Conservation (phyloP, 345 rosid genomes). For the Sonneratia caseolaris region DNA sequence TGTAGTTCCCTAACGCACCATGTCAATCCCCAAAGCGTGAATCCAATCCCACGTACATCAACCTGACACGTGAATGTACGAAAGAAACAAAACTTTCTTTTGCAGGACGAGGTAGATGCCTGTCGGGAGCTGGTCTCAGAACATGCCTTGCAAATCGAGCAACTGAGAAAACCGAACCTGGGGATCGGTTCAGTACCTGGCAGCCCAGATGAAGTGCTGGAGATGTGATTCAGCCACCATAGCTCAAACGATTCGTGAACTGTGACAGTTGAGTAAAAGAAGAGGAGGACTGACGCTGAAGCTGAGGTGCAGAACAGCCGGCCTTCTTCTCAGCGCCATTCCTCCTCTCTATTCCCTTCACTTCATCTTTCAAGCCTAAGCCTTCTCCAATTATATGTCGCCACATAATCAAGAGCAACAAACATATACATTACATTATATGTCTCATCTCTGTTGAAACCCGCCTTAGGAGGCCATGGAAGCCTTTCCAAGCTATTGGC, state of each 20-base stretch:
- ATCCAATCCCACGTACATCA: no score
- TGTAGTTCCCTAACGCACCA: no score
- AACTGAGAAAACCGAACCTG: slow-evolving; percentile 40
- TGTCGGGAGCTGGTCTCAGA: slow-evolving; percentile 38
- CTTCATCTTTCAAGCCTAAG: no score
- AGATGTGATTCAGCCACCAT: slow-evolving; percentile 48
- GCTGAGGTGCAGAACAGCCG: background rate
- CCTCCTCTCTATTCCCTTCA: no score
- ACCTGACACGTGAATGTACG: background rate
- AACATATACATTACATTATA: no score
- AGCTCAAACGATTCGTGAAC: slow-evolving; percentile 46
- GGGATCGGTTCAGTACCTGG: slow-evolving; percentile 23
- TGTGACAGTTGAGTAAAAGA: slow-evolving; percentile 26
- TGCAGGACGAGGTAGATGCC: slow-evolving; percentile 41
- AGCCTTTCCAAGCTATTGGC: no score
- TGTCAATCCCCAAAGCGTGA: no score
- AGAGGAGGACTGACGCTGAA: slow-evolving; percentile 17
- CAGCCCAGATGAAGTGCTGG: slow-evolving; percentile 59
- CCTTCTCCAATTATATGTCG: no score
- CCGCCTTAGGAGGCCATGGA: no score
- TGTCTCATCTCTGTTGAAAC: no score
- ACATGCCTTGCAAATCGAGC: slow-evolving; percentile 15
- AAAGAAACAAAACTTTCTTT: background rate
- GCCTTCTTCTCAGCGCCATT: background rate
- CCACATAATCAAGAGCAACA: no score